Conservation (phyloP, 2,329 filamentous ascomycete species). For the Sporothrix luriei region DNA sequence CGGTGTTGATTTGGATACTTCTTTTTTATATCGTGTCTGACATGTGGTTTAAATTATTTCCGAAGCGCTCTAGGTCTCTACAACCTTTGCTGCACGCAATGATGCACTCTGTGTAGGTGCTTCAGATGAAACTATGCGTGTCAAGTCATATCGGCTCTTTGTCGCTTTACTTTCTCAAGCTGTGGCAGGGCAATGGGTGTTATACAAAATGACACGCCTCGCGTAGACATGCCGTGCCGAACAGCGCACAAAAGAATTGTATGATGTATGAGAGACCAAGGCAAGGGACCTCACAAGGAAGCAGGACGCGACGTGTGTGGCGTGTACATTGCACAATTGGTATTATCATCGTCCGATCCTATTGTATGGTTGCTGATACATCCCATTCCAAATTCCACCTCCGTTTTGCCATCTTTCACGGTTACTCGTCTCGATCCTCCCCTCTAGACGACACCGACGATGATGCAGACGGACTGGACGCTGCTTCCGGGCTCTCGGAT, state of each 20-base stretch:
- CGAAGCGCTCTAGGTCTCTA: background rate
- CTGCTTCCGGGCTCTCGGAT: background rate
- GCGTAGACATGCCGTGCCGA: too few species aligned
- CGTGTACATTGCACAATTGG: conserved; percentile 5
- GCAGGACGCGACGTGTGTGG: background rate
- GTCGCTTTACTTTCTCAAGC: background rate
- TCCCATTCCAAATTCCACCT: background rate
- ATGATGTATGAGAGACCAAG: conserved; percentile 4
- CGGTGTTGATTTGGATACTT: background rate
- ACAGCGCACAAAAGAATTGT: background rate
- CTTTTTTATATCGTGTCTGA: background rate
- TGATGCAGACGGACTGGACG: background rate
- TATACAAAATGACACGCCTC: background rate
- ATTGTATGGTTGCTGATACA: background rate
- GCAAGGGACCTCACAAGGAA: too few species aligned
- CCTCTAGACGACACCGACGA: conserved; percentile 1
- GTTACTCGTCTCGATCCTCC: background rate
- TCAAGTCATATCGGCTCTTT: background rate
- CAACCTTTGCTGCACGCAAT: background rate
- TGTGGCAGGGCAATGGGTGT: background rate
- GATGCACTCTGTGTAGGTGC: background rate
- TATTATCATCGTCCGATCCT: background rate
- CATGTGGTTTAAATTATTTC: conserved; percentile 1
- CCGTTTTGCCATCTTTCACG: background rate
- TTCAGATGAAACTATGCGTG: conserved; percentile 11